Conservation (phyloP, 345 rosid genomes). For the Xanthoceras sorbifolium region DNA sequence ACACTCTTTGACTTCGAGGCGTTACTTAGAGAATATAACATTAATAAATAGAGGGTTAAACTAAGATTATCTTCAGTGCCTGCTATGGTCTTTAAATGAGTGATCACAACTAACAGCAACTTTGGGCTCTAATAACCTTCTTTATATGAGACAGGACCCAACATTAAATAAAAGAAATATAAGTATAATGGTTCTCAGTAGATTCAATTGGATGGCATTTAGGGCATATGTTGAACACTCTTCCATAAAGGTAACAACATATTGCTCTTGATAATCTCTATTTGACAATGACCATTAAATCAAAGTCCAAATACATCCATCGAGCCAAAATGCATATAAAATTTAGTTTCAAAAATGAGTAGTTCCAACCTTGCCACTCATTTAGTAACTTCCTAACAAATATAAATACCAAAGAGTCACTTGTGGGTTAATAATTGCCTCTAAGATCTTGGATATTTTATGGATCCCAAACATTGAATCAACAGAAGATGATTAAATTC, state of each 20-base stretch:
- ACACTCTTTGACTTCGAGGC: neutral
- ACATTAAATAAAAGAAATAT: constrained; percentile 14
- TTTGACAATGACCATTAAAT: constrained; percentile 9
- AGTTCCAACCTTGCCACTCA: constrained; percentile 13
- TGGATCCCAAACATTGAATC: neutral
- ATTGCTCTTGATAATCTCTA: constrained; percentile 4
- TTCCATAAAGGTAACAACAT: constrained; percentile 6
- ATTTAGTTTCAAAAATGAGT: neutral
- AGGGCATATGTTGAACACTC: constrained; percentile 15
- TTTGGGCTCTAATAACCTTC: constrained; percentile 6
- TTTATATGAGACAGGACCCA: neutral
- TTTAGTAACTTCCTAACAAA: constrained; percentile 19
- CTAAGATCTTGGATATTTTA: constrained; percentile 15
- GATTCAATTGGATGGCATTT: constrained; percentile 14
- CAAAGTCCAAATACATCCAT: constrained; percentile 16
- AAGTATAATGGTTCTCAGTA: neutral
- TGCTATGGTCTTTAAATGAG: constrained; percentile 3
- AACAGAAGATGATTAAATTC: constrained; percentile 11
- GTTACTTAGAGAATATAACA: constrained; percentile 2
- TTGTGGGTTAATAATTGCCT: constrained; percentile 2
- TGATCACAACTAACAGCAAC: neutral
- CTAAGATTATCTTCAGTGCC: constrained; percentile 6
- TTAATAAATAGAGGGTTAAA: neutral
- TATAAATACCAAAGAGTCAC: neutral
- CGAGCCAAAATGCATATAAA: neutral